Percentiles rank a stretch among this genome's conserved stretches.
phyloP scores from a whole-genome alignment of 164 flowering plant genomes.

The Magnolia sinica region DNA sequence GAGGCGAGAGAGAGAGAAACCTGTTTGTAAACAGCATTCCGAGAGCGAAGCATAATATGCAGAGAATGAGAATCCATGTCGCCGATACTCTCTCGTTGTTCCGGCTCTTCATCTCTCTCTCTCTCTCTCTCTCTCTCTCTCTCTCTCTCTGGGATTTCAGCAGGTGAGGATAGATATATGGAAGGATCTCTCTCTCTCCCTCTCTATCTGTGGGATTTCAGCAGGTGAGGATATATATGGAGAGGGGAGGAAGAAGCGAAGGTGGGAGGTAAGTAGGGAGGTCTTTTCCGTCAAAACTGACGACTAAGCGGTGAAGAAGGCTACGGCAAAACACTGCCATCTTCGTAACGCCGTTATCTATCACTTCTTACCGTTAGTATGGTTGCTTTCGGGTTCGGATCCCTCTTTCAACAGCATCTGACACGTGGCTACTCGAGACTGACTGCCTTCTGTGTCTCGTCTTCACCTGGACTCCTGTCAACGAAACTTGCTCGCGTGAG shows the following conservation, averaged over 20 bases:
- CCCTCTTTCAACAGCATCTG: neutral
- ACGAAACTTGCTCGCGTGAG: no score
- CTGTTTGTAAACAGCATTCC: conserved; percentile 69
- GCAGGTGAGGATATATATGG: neutral
- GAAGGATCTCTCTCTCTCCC: no score
- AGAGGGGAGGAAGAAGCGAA: neutral
- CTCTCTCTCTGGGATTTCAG: neutral
- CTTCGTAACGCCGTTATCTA: neutral
- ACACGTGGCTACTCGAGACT: no score
- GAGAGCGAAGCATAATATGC: conserved; percentile 53
- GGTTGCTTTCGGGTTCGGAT: neutral
- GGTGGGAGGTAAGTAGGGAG: neutral
- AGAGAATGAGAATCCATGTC: conserved; percentile 65
- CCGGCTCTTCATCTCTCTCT: conserved; percentile 37
- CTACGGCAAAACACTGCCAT: neutral
- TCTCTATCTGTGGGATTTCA: no score
- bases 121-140: conserved; percentile 10
- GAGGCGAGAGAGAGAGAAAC: conserved; percentile 21
- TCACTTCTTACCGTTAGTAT: neutral
- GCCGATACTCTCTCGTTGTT: conserved; percentile 38
- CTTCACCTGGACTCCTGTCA: no score
- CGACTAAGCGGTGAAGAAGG: neutral
- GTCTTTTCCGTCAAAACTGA: neutral
- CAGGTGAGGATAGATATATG: neutral
- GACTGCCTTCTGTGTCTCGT: no score